Percentiles rank a stretch among this genome's conserved stretches.
Evolutionary conservation across 1,284 basidiomycete genomes (phyloP).

Genomic region (Inonotus obliquus): DNA sequence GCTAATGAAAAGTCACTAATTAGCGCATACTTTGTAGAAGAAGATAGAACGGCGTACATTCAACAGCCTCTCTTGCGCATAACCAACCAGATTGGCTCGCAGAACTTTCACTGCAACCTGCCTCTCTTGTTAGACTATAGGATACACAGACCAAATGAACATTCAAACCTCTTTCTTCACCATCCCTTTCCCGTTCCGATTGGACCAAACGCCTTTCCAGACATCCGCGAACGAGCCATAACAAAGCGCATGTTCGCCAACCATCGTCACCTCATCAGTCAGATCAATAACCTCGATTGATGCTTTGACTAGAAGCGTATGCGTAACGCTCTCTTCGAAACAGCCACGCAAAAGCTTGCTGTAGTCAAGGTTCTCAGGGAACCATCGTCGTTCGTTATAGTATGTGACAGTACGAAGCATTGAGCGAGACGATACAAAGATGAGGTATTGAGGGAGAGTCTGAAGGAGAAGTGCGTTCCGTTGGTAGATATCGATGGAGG

Average conservation of each 20-base stretch:
- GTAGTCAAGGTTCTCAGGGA: constrained; percentile 33
- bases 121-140: not conserved
- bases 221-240: constrained; percentile 55
- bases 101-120: constrained; percentile 54
- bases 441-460: constrained; percentile 40
- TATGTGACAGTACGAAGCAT: constrained; percentile 36
- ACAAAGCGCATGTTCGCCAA: constrained; percentile 36
- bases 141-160: not conserved
- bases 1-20: constrained; percentile 28
- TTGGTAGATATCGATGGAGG: constrained; percentile 45
- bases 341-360: constrained; percentile 48
- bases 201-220: constrained; percentile 51
- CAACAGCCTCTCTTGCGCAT: constrained; percentile 47
- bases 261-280: constrained; percentile 44
- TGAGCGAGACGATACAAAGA: constrained; percentile 47
- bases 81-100: constrained; percentile 46
- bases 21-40: not conserved
- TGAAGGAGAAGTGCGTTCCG: constrained; percentile 53
- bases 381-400: constrained; percentile 33
- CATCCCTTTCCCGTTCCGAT: constrained; percentile 35
- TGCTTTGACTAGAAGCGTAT: constrained; percentile 47
- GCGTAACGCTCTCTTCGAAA: constrained; percentile 48
- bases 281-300: constrained; percentile 45
- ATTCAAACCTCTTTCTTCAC: constrained; percentile 30
- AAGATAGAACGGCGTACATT: constrained; percentile 31